phyloP scores from a whole-genome alignment of 441 rosid genomes.

The Euphorbia schlechtendalii region DNA sequence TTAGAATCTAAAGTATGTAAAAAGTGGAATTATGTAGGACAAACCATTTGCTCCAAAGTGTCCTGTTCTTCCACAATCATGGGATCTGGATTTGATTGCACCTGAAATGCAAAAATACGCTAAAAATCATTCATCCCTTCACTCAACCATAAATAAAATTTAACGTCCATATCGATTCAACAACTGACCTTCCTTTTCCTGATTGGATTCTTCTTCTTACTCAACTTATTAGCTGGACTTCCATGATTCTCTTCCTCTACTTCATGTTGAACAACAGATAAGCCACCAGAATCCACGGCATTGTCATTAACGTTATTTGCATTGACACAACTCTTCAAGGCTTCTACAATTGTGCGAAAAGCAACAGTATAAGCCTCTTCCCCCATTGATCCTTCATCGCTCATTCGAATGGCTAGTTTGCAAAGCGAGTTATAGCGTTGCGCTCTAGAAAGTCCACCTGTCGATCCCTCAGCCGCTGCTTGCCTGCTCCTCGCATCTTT shows the following conservation, averaged over 20 bases:
- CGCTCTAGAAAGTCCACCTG: slow-evolving; percentile 48
- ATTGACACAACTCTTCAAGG: slow-evolving; percentile 51
- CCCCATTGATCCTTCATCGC: slow-evolving; percentile 70
- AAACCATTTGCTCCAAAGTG: slow-evolving; percentile 70
- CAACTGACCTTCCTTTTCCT: slow-evolving; percentile 73
- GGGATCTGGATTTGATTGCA: slow-evolving; percentile 54
- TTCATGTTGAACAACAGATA: slow-evolving; percentile 43
- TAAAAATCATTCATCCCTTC: slow-evolving; percentile 12
- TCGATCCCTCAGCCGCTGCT: slow-evolving; percentile 40
- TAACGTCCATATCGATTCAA: slow-evolving; percentile 8
- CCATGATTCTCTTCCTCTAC: slow-evolving; percentile 58
- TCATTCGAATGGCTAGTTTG: slow-evolving; percentile 56
- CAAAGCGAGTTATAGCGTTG: slow-evolving; percentile 66
- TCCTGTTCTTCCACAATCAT: slow-evolving; percentile 57
- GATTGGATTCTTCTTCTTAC: slow-evolving; percentile 69
- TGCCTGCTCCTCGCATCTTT: slow-evolving; percentile 62
- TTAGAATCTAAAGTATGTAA: background rate
- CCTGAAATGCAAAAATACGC: slow-evolving; percentile 35
- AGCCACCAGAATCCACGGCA: slow-evolving; percentile 44
- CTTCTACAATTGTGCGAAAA: slow-evolving; percentile 54
- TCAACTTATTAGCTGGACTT: slow-evolving; percentile 43
- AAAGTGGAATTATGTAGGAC: slow-evolving; percentile 19
- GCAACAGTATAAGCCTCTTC: slow-evolving; percentile 60
- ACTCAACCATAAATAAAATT: too few relatives aligned
- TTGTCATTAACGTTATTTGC: slow-evolving; percentile 51